Evolutionary conservation across 306 rosid species (phyloP).

Genomic region (Malus orientalis): DNA sequence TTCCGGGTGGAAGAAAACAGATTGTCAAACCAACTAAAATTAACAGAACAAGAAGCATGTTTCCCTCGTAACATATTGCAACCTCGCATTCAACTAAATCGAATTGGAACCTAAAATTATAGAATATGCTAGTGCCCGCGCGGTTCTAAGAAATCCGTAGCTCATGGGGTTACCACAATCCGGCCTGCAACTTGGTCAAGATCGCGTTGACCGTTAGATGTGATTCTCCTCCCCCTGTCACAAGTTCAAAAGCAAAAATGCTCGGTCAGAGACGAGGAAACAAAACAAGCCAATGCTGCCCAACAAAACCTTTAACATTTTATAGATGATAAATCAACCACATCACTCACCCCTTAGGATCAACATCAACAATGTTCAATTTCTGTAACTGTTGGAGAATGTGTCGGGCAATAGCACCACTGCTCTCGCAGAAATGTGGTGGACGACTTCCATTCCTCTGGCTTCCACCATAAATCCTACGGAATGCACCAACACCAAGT

Average conservation of each 20-base stretch:
- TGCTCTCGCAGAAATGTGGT: constrained; percentile 53
- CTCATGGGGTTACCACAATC: constrained; percentile 43
- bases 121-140: not conserved
- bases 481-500: constrained; percentile 53
- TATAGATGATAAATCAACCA: not conserved
- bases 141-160: not conserved
- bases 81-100: constrained; percentile 4
- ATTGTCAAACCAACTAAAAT: not conserved
- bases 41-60: not conserved
- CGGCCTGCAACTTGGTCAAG: constrained; percentile 64
- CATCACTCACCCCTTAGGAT: constrained; percentile 39
- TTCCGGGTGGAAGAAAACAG: not conserved
- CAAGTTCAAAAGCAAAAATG: not conserved
- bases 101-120: constrained; percentile 6
- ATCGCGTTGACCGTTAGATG: constrained; percentile 44
- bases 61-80: not conserved
- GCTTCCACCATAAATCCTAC: constrained; percentile 52
- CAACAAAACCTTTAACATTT: not conserved
- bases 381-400: constrained; percentile 39
- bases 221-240: constrained; percentile 50
- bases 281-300: not conserved
- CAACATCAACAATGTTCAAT: constrained; percentile 31
- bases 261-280: not conserved
- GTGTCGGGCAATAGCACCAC: constrained; percentile 50
- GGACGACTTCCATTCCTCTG: constrained; percentile 63